Conservation (phyloP, 306 rosid genomes). For the Erythrophleum fordii region DNA sequence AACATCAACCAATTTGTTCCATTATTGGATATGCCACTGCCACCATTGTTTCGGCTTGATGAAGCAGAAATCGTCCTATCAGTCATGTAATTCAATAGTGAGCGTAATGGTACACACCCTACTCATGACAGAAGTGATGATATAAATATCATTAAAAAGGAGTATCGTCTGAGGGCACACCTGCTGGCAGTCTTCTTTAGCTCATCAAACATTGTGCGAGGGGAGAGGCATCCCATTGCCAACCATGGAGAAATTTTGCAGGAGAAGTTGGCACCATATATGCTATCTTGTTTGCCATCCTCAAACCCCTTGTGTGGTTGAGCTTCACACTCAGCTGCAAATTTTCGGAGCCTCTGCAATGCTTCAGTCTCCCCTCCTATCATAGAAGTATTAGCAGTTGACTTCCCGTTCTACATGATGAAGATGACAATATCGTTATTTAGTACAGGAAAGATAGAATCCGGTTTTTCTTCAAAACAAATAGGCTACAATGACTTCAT, state of each 20-base stretch:
- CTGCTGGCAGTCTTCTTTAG: slow-evolving; percentile 79
- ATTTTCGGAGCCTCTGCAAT: slow-evolving; percentile 71
- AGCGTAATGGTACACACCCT: slow-evolving; percentile 22
- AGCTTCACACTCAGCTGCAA: slow-evolving; percentile 84
- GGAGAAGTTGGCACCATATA: slow-evolving; percentile 92
- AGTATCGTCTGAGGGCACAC: slow-evolving; percentile 42
- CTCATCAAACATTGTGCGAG: slow-evolving; percentile 83
- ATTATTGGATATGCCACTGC: slow-evolving; percentile 49
- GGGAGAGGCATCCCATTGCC: slow-evolving; percentile 95
- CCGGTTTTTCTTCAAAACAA: neutral
- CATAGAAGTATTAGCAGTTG: slow-evolving; percentile 61
- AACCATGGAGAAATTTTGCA: slow-evolving; percentile 99
- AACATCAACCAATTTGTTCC: slow-evolving; percentile 95
- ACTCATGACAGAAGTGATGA: slow-evolving; percentile 4
- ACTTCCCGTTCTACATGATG: slow-evolving; percentile 69
- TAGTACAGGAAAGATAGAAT: slow-evolving; percentile 22
- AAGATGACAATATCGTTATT: slow-evolving; percentile 38
- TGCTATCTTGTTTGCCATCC: slow-evolving; percentile 64
- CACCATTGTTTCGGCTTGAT: slow-evolving; percentile 58
- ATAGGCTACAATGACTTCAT: neutral
- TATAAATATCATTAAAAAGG: slow-evolving; percentile 19
- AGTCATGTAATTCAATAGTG: slow-evolving; percentile 32
- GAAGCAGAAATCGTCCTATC: slow-evolving; percentile 64
- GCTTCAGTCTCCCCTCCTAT: slow-evolving; percentile 98
- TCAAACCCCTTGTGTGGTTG: slow-evolving; percentile 70